These are phyloP conservation scores for Incumbomyces lentus DNA, from an alignment of 2,329 filamentous ascomycete genomes.

Conservation along the genomic window DNA sequence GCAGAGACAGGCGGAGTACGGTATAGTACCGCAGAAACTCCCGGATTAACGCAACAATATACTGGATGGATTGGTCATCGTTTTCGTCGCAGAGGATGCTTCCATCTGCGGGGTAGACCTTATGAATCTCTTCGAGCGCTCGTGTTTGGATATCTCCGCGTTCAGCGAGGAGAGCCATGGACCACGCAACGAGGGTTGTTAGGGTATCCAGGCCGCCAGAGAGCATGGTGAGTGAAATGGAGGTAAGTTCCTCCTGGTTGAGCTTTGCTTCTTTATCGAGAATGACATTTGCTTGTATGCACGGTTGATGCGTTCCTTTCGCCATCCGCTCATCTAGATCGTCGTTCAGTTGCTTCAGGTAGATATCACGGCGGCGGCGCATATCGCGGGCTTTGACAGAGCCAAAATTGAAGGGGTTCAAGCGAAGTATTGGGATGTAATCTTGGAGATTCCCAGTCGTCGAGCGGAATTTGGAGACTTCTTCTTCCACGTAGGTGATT, in stretches of 20 bases:
- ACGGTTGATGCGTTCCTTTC: conserved; percentile 51
- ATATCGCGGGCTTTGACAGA: conserved; percentile 50
- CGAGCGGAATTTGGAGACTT: conserved; percentile 48
- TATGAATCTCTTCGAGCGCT: conserved; percentile 46
- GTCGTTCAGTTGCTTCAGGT: conserved; percentile 47
- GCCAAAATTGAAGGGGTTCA: conserved; percentile 53
- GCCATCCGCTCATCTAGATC: conserved; percentile 52
- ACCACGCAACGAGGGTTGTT: conserved; percentile 56
- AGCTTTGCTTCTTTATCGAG: conserved; percentile 53
- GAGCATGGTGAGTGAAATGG: conserved; percentile 59
- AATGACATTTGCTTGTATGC: conserved; percentile 59
- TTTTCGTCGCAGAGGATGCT: conserved; percentile 43
- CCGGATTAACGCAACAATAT: conserved; percentile 52
- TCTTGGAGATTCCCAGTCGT: conserved; percentile 54
- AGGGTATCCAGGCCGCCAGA: conserved; percentile 58
- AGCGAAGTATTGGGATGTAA: conserved; percentile 48
- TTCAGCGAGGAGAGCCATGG: conserved; percentile 49
- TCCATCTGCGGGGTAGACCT: conserved; percentile 44
- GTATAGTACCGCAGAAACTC: conserved; percentile 55
- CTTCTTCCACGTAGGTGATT: conserved; percentile 53
- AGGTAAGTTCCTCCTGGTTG: conserved; percentile 52
- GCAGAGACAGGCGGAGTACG: conserved; percentile 52
- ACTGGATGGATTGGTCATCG: conserved; percentile 55
- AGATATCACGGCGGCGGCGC: conserved; percentile 49
- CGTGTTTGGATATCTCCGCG: conserved; percentile 53